Evolutionary conservation across 768 basidiomycete species (phyloP).

Genomic region (Mycena haematopus): DNA sequence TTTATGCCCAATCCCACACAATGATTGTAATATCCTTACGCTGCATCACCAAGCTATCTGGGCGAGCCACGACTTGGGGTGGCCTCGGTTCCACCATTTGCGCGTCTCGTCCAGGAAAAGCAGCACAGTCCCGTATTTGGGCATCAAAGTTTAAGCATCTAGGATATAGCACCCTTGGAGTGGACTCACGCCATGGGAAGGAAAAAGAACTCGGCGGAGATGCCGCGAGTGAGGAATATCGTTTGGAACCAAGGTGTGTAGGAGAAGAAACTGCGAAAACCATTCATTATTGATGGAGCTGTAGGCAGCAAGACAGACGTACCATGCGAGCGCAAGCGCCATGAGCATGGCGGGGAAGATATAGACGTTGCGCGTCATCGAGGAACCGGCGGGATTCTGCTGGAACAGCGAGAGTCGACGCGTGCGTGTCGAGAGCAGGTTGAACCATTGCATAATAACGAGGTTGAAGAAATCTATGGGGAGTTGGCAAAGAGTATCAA

Average conservation of each 20-base stretch:
- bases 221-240: slow-evolving; percentile 55
- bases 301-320: slow-evolving; percentile 33
- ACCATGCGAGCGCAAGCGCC: slow-evolving; percentile 52
- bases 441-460: slow-evolving; percentile 68
- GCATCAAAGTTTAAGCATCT: background rate
- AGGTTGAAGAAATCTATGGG: slow-evolving; percentile 49
- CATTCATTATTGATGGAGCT: background rate
- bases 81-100: slow-evolving; percentile 30
- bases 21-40: too few relatives aligned
- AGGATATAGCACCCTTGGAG: background rate
- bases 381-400: slow-evolving; percentile 48
- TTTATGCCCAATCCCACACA: too few relatives aligned
- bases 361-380: slow-evolving; percentile 45
- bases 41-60: slow-evolving; percentile 27
- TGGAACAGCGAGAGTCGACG: slow-evolving; percentile 61
- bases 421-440: slow-evolving; percentile 61
- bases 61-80: slow-evolving; percentile 30
- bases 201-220: slow-evolving; percentile 54
- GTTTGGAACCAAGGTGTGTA: slow-evolving; percentile 54
- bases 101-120: slow-evolving; percentile 29
- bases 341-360: slow-evolving; percentile 52
- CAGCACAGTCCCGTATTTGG: slow-evolving; percentile 18
- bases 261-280: slow-evolving; percentile 42
- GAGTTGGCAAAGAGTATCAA: background rate
- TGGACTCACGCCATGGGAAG: slow-evolving; percentile 51